Base-by-base conservation (phyloP, 1,284 basidiomycete genomes). In the Gymnopus androsaceus region DNA sequence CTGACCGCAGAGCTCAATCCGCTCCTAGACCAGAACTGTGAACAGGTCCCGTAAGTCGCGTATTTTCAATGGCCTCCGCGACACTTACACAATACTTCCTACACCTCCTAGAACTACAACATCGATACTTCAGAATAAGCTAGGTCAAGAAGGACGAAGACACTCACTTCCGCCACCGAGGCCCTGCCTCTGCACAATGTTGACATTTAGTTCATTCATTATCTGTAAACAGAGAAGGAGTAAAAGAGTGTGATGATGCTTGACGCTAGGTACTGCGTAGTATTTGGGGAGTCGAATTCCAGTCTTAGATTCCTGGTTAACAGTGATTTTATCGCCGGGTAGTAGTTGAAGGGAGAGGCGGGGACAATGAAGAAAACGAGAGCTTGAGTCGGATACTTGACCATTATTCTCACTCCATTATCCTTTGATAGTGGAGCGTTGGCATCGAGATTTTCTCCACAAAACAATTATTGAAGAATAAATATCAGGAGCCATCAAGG, bases 181-280 rank as follows among this genome's bases (percentile, higher is more conserved):
- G 61, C 60, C 67, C 66, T 68, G 71, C 63, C 68, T 69, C 59
- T 62, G 68, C 47, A 66, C 40, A 59, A 62, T 63, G 46, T 53
- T 31, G 54, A 33, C 52, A 58, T 66, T 60, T 33, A 61, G 50
- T 51, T 37, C 60, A 56, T 54, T 56, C 48, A 58, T 60, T 41
- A 28, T 42, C 30, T 19, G 44, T 14, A 44, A 19, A 36, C 28
- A 42, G 31, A 38, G 9, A 46, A 62, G 55, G 65, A 72, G 65
- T 14, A 30, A 55, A 60, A 31, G 61, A 63, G 33, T 52, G 63
- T 63, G 46, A 54, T 34, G 37, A 17, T 57, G 66, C 59, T 33
- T 45, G 30, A 48, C 47, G 33, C n/a, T 44, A 33, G 40, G 23
- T 23, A 34, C 4, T 12, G 2, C 11, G 12, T 23, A 33, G 14